Base-by-base conservation (phyloP, 441 rosid species). In the Dalechampia spathulata region DNA sequence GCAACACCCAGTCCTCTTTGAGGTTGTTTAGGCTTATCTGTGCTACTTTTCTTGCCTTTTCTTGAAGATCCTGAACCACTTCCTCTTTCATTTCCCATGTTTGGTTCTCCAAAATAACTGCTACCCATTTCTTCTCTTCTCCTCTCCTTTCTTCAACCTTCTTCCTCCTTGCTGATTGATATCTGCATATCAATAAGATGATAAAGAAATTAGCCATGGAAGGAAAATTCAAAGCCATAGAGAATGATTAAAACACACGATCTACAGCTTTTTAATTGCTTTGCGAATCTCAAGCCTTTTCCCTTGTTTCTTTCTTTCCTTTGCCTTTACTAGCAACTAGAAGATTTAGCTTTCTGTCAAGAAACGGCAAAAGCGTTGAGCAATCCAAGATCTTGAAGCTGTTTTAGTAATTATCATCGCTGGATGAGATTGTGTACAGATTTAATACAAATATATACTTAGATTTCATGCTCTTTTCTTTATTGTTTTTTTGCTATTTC, bases 1-100 rank as follows among this genome's bases (percentile, higher is more conserved):
- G 99, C 99, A 47, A 92, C 99, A n/a, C 99, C 99, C n/a, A 89
- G 95, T 9, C 99, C 99, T 79, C 99, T 85, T 60, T 92, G 97
- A 4, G 99, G 99, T 39, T 85, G 96, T 68, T 85, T 92, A n/a
- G 96, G 92, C 83, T 92, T 92, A 12, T 86, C 97, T 34, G 96
- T 70, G 34, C 67, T 74, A 64, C 71, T 68, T 77, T 85, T 92
- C 79, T 83, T 92, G 32, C 86, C 78, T 75, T 78, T 86, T 60
- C 87, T 83, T 19, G 87, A 74, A 26, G 93, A 80, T 19, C 77
- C 66, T 1, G 78, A 62, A 0, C 78, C 49, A 0, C 75, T 58
- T 32, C 86, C 78, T 48, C 80, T 75, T 47, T 75, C 81, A 30
- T 67, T 76, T 54, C 83, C 78, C 76, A 81, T 52, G 67, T 81